These are phyloP conservation scores for Scalesia atractyloides DNA, from an alignment of 129 eudicot species.

Conservation along the genomic window DNA sequence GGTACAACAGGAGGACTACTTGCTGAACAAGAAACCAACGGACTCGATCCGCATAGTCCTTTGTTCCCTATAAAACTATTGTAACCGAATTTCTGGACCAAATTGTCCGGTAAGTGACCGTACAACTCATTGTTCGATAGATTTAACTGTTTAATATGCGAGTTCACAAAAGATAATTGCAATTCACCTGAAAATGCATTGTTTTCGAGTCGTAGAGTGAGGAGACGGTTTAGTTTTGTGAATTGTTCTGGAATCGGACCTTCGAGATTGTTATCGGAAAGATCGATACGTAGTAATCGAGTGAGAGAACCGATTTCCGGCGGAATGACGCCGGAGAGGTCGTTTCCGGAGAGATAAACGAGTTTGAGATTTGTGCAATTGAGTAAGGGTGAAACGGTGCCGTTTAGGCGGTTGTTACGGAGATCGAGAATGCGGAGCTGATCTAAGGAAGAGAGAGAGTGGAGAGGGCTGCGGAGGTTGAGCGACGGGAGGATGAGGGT, in stretches of 20 bases:
- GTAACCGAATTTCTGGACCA: slow-evolving; percentile 42
- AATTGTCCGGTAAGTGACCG: slow-evolving; percentile 47
- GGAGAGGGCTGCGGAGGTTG: slow-evolving; percentile 83
- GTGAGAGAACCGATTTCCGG: slow-evolving; percentile 47
- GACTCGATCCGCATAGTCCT: slow-evolving; percentile 62
- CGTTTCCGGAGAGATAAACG: slow-evolving; percentile 74
- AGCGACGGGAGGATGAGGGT: slow-evolving; percentile 60
- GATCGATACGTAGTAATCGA: slow-evolving; percentile 75
- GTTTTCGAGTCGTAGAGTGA: slow-evolving; percentile 68
- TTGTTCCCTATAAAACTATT: slow-evolving; percentile 75
- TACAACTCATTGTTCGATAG: slow-evolving; percentile 68
- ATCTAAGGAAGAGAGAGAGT: slow-evolving; percentile 66
- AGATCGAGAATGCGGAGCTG: slow-evolving; percentile 92
- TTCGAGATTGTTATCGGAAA: slow-evolving; percentile 70
- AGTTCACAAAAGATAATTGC: slow-evolving; percentile 40
- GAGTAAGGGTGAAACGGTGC: slow-evolving; percentile 52
- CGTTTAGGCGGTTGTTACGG: slow-evolving; percentile 77
- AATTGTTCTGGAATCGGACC: slow-evolving; percentile 63
- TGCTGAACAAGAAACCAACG: slow-evolving; percentile 57
- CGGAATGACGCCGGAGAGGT: slow-evolving; percentile 80
- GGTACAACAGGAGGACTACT: slow-evolving; percentile 22
- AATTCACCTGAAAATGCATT: slow-evolving; percentile 68
- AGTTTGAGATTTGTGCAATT: slow-evolving; percentile 66
- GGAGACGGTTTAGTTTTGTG: slow-evolving; percentile 50
- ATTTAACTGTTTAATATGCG: slow-evolving; percentile 48